Conservation (phyloP, 768 basidiomycete genomes). For the Termitomyces sp. region DNA sequence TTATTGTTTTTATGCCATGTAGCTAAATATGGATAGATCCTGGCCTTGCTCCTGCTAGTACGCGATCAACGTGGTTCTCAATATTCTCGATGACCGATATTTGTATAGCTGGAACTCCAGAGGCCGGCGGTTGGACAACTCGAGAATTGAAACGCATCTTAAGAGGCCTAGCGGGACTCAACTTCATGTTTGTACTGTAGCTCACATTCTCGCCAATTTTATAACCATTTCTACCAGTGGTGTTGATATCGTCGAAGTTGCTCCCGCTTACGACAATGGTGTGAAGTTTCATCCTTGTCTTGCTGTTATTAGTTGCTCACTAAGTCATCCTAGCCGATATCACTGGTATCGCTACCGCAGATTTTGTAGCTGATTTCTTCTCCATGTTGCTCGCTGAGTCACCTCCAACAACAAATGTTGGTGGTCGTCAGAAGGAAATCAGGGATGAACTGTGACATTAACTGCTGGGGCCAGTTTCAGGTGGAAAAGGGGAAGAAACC, state of each 20-base stretch:
- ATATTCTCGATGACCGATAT: not conserved
- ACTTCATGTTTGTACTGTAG: slow-evolving; percentile 59
- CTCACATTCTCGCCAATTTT: not conserved
- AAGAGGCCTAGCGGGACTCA: slow-evolving; percentile 71
- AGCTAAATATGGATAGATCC: slow-evolving; percentile 41
- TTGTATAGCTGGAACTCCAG: slow-evolving; percentile 69
- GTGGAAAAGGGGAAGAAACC: no score
- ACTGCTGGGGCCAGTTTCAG: no score
- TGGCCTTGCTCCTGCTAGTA: slow-evolving; percentile 72
- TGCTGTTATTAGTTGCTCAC: not conserved
- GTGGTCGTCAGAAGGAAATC: not conserved
- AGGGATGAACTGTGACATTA: slow-evolving; percentile 10
- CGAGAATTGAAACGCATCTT: slow-evolving; percentile 78
- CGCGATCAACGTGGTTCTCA: slow-evolving; percentile 18
- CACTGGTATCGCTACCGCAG: slow-evolving; percentile 63
- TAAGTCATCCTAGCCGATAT: slow-evolving; percentile 43
- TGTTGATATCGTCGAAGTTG: slow-evolving; percentile 68
- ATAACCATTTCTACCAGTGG: slow-evolving; percentile 34
- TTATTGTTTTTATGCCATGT: not conserved
- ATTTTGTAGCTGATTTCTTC: slow-evolving; percentile 63
- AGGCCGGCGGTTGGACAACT: slow-evolving; percentile 80
- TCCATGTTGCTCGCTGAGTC: slow-evolving; percentile 47
- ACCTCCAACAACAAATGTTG: slow-evolving; percentile 22
- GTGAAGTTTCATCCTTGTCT: slow-evolving; percentile 10
- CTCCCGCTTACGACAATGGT: slow-evolving; percentile 72